A percentile compares a stretch with the other conserved stretches of the same genome.
Evolutionary conservation across 1,139 yeast species (phyloP).

Genomic region (Nakaseomyces kungkrabaensis): DNA sequence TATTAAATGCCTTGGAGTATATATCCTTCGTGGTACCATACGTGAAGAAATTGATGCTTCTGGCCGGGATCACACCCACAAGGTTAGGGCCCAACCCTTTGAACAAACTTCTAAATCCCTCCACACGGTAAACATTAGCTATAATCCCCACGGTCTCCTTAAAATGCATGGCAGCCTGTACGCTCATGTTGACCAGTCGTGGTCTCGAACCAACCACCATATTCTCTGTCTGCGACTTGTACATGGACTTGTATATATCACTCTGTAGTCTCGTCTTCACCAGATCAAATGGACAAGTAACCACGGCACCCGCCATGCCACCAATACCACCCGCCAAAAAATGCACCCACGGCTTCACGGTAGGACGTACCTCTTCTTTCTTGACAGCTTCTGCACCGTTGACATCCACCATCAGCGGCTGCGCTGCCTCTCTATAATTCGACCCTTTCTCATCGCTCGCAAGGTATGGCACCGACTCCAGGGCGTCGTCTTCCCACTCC

Average conservation of each 20-base stretch:
- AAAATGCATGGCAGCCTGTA: slow-evolving; percentile 56
- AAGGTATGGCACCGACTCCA: slow-evolving; percentile 49
- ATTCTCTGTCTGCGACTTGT: slow-evolving; percentile 18
- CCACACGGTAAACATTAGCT: slow-evolving; percentile 54
- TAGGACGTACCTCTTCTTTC: slow-evolving; percentile 14
- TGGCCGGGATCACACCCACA: slow-evolving; percentile 97
- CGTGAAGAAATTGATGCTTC: slow-evolving; percentile 93
- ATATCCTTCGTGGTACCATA: slow-evolving; percentile 85
- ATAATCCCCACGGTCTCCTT: slow-evolving; percentile 73
- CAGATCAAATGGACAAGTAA: slow-evolving; percentile 92
- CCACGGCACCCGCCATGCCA: slow-evolving; percentile 94
- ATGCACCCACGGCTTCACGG: slow-evolving; percentile 81
- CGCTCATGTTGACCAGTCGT: slow-evolving; percentile 24
- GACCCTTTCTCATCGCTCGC: slow-evolving; percentile 55
- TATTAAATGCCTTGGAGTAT: slow-evolving; percentile 51
- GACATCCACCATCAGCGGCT: slow-evolving; percentile 7
- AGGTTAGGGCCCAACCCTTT: slow-evolving; percentile 94
- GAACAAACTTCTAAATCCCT: slow-evolving; percentile 80
- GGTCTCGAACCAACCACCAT: slow-evolving; percentile 5
- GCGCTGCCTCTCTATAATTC: slow-evolving; percentile 24
- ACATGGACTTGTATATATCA: slow-evolving; percentile 41
- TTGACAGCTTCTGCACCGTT: not conserved
- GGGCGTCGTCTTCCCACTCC: slow-evolving; percentile 44
- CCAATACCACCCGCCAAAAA: slow-evolving; percentile 99
- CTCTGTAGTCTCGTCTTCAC: slow-evolving; percentile 93